phyloP scores from a whole-genome alignment of 2,329 filamentous ascomycete genomes.

The Fusarium annulatum region DNA sequence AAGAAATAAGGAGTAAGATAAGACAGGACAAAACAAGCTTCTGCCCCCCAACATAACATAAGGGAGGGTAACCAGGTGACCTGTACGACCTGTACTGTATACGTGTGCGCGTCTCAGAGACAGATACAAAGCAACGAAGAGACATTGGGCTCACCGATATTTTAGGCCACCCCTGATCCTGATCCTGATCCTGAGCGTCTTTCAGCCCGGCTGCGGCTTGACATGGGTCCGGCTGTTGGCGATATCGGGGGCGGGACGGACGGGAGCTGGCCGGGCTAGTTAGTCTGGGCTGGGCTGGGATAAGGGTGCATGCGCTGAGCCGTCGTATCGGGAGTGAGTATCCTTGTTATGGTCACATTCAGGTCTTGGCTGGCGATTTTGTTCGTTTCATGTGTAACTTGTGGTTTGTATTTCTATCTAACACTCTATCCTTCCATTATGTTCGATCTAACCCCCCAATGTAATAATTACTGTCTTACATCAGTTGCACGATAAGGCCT shows the following conservation, averaged over 20 bases:
- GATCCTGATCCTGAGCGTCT: conserved; percentile 1
- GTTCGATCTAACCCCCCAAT: neutral
- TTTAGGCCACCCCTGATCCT: conserved; percentile 14
- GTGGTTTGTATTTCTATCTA: neutral
- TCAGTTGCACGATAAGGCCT: neutral
- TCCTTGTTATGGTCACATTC: neutral
- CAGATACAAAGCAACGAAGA: neutral
- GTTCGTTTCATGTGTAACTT: neutral
- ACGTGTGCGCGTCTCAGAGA: neutral
- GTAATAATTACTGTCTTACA: neutral
- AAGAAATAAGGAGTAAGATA: neutral
- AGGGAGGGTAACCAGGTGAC: neutral
- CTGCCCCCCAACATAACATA: neutral
- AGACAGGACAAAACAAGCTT: neutral
- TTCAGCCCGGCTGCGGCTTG: conserved; percentile 20
- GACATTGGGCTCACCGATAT: conserved; percentile 30
- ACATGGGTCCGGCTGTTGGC: conserved; percentile 23
- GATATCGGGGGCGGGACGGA: conserved; percentile 32
- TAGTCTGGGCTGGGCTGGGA: neutral
- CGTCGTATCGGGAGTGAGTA: conserved; percentile 5
- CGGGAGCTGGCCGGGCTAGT: neutral
- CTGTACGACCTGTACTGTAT: conserved; percentile 6
- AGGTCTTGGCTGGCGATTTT: neutral
- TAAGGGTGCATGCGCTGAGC: neutral
- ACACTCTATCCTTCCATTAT: neutral